Conservation (phyloP, 164 flowering plant species). For the Kingdonia uniflora region DNA sequence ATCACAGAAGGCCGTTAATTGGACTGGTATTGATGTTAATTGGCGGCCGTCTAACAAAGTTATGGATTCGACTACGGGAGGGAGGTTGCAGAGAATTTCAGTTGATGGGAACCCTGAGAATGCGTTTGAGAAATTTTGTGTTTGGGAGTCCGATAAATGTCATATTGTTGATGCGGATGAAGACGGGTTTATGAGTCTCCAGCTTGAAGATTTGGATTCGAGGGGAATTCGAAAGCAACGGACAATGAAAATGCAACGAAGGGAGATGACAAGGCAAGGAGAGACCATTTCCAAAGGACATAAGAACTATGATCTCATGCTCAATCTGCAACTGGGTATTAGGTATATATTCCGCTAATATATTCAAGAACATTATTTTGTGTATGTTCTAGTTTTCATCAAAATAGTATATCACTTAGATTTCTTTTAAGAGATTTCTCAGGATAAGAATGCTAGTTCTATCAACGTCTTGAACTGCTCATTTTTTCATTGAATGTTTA, state of each 20-base stretch:
- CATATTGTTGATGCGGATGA: constrained; percentile 13
- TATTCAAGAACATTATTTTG: no score
- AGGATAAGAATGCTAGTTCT: no score
- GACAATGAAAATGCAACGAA: constrained; percentile 21
- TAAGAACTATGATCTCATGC: constrained; percentile 38
- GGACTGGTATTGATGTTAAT: constrained; percentile 24
- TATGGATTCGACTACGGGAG: constrained; percentile 11
- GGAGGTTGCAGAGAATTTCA: constrained; percentile 42
- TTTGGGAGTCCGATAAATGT: constrained; percentile 29
- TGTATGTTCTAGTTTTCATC: neutral
- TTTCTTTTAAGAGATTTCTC: no score
- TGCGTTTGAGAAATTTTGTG: constrained; percentile 25
- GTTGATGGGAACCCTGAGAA: constrained; percentile 45
- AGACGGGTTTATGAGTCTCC: constrained; percentile 20
- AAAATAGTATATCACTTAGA: no score
- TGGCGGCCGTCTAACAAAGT: constrained; percentile 10
- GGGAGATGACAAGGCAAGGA: constrained; percentile 35
- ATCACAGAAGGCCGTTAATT: constrained; percentile 49
- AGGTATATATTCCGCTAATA: constrained; percentile 13
- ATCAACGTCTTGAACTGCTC: no score
- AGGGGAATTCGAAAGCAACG: constrained; percentile 9
- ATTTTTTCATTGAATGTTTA: no score
- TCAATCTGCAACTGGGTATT: constrained; percentile 33
- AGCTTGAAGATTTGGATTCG: constrained; percentile 16
- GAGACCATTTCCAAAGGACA: constrained; percentile 35